phyloP scores from a whole-genome alignment of 371 early-diverging fungal species.

The Apophysomyces elegans region DNA sequence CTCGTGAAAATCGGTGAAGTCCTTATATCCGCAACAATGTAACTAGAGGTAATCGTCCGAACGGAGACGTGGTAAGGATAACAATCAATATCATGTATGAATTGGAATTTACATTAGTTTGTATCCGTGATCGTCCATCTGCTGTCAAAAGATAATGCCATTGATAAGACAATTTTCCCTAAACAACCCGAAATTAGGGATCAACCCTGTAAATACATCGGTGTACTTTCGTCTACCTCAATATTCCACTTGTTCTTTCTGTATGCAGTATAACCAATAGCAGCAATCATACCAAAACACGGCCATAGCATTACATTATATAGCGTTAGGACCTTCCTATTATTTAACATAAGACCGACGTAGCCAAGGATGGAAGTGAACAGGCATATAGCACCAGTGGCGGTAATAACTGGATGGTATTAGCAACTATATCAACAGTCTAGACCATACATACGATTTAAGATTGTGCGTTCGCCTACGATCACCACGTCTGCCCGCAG shows the following conservation, averaged over 20 bases:
- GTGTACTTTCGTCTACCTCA: conserved; percentile 9
- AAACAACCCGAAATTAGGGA: not conserved
- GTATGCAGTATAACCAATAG: conserved; percentile 59
- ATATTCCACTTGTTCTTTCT: conserved; percentile 54
- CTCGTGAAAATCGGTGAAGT: conserved; percentile 58
- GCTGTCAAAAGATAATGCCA: conserved; percentile 50
- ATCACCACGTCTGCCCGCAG: conserved; percentile 49
- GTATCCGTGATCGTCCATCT: conserved; percentile 44
- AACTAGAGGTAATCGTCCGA: conserved; percentile 28
- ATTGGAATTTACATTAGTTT: conserved; percentile 43
- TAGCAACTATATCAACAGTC: too few species aligned
- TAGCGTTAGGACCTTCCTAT: conserved; percentile 48
- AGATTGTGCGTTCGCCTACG: conserved; percentile 44
- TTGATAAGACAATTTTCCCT: conserved; percentile 51
- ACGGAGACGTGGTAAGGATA: not conserved
- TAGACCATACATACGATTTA: conserved; percentile 42
- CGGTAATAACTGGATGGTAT: conserved; percentile 44
- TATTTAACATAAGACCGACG: conserved; percentile 59
- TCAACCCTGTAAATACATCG: not conserved
- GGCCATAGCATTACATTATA: conserved; percentile 63
- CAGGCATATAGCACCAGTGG: conserved; percentile 51
- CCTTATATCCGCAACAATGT: conserved; percentile 64
- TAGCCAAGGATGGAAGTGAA: conserved; percentile 56
- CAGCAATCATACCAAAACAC: conserved; percentile 55
- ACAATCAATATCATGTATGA: not conserved